Percentiles rank a stretch among this genome's conserved stretches.
phyloP scores from a whole-genome alignment of 495 filamentous ascomycete species.

The Clavariopsis aquatica region DNA sequence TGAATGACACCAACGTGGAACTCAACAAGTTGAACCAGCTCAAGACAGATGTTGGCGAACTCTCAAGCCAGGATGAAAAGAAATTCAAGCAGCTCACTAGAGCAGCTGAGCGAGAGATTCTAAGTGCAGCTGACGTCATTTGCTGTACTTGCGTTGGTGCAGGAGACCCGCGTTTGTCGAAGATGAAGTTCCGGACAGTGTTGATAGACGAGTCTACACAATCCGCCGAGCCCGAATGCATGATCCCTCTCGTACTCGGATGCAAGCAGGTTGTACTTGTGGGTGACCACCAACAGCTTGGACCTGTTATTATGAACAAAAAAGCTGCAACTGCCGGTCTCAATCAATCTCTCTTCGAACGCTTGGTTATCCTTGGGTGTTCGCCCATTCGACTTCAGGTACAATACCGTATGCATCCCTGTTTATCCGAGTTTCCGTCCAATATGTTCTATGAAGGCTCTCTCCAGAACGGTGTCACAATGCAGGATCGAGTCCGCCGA shows the following conservation, averaged over 20 bases:
- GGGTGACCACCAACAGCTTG: slow-evolving; percentile 97
- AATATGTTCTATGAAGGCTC: slow-evolving; percentile 99
- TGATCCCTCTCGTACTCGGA: slow-evolving; percentile 96
- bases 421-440: slow-evolving; percentile 95
- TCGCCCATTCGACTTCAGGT: slow-evolving; percentile 92
- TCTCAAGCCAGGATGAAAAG: slow-evolving; percentile 97
- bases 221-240: slow-evolving; percentile 98
- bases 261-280: slow-evolving; percentile 99
- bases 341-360: slow-evolving; percentile 97
- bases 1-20: slow-evolving; percentile 95
- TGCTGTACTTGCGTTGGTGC: slow-evolving; percentile 99
- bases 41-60: slow-evolving; percentile 86
- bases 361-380: slow-evolving; percentile 89
- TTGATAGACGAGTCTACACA: slow-evolving; percentile 98
- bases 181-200: slow-evolving; percentile 97
- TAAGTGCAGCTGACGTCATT: slow-evolving; percentile 95
- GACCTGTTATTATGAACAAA: slow-evolving; percentile 99
- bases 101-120: slow-evolving; percentile 90
- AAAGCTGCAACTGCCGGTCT: slow-evolving; percentile 97
- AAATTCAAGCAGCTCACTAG: slow-evolving; percentile 94
- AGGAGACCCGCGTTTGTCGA: slow-evolving; percentile 89
- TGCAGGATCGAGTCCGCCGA: slow-evolving; percentile 78
- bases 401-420: slow-evolving; percentile 99
- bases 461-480: slow-evolving; percentile 94
- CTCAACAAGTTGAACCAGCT: slow-evolving; percentile 87